Conservation (phyloP, 805 yeast species). For the Saccharomycopsis amapae region DNA sequence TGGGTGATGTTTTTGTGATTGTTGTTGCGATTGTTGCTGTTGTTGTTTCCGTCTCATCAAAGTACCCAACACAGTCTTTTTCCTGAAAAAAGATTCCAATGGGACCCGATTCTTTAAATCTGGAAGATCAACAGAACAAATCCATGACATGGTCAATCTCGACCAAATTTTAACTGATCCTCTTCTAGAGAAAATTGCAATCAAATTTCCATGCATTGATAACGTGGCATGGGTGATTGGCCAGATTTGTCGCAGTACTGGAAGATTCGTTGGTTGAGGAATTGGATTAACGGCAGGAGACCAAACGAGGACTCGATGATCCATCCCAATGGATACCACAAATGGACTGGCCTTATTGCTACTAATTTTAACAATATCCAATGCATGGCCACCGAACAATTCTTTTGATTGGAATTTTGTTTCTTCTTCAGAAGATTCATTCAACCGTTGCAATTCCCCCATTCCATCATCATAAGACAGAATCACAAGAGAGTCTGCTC, state of each 20-base stretch:
- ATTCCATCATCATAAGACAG: background rate
- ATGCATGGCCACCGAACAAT: constrained; percentile 41
- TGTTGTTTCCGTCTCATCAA: constrained; percentile 30
- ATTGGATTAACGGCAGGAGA: constrained; percentile 49
- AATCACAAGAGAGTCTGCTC: constrained; percentile 4
- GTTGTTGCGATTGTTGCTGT: constrained; percentile 16
- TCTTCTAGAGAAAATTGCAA: constrained; percentile 46
- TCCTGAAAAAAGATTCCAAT: constrained; percentile 55
- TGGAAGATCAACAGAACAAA: constrained; percentile 43
- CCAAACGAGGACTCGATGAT: constrained; percentile 68
- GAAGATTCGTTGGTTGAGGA: constrained; percentile 40
- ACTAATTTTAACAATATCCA: constrained; percentile 57
- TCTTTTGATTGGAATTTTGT: constrained; percentile 10
- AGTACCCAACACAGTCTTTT: constrained; percentile 37
- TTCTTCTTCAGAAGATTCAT: background rate
- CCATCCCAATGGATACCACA: constrained; percentile 65
- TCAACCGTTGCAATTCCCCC: background rate
- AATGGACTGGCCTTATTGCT: constrained; percentile 56
- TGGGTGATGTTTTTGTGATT: constrained; percentile 1
- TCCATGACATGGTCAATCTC: constrained; percentile 44
- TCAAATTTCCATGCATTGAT: constrained; percentile 52
- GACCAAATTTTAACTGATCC: constrained; percentile 57
- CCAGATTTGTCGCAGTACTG: constrained; percentile 42
- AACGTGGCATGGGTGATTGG: constrained; percentile 53
- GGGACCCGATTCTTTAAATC: constrained; percentile 34